phyloP scores from a whole-genome alignment of 495 filamentous ascomycete genomes.

The Hyaloscypha variabilis region DNA sequence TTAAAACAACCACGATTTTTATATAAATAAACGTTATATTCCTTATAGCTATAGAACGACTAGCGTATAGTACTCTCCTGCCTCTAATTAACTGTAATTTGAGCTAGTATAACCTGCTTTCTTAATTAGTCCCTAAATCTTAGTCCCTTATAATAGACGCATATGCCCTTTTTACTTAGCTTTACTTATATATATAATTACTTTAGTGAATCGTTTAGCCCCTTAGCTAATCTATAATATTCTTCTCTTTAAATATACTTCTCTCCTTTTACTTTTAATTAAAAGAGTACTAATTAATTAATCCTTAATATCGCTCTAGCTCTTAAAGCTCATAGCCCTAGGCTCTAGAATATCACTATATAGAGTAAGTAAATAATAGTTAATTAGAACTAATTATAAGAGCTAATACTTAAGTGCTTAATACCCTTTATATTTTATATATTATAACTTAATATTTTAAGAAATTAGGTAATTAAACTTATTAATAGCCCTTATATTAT shows the following conservation, averaged over 20 bases:
- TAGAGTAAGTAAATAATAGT: constrained; percentile 4
- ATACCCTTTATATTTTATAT: neutral
- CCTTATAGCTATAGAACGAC: no score
- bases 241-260: neutral
- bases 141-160: no score
- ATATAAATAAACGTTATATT: no score
- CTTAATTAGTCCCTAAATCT: no score
- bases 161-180: no score
- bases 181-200: no score
- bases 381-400: neutral
- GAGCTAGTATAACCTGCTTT: no score
- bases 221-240: neutral
- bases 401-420: neutral
- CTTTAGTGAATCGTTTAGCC: no score
- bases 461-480: no score
- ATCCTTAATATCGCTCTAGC: neutral
- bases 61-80: no score
- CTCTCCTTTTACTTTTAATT: neutral
- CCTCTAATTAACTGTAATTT: no score
- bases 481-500: constrained; percentile 8
- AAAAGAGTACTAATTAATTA: neutral
- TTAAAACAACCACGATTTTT: no score
- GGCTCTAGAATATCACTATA: neutral
- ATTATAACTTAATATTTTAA: neutral
- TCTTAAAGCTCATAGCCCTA: neutral